Percentiles rank a stretch among this genome's conserved stretches.
Evolutionary conservation across 129 eudicot species (phyloP).

Genomic region (Ambrosia trifida): DNA sequence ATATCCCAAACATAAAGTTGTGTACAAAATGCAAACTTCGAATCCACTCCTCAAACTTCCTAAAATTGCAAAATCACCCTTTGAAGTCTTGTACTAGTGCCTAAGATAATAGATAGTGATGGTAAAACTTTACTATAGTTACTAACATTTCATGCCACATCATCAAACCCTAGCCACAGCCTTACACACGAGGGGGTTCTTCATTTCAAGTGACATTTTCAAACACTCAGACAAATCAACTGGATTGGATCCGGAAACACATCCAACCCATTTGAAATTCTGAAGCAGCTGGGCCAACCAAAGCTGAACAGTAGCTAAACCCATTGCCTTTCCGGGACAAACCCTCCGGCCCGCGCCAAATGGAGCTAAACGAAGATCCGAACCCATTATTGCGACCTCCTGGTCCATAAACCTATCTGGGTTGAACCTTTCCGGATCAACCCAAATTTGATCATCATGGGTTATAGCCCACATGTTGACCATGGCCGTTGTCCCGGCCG

Average conservation of each 20-base stretch:
- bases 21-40: constrained; percentile 30
- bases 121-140: constrained; percentile 7
- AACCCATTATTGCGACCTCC: constrained; percentile 76
- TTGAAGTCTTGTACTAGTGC: not conserved
- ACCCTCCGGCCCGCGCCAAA: constrained; percentile 99
- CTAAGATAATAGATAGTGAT: constrained; percentile 4
- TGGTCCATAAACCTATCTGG: constrained; percentile 77
- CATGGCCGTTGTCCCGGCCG: constrained; percentile 96
- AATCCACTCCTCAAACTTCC: constrained; percentile 17
- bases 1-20: constrained; percentile 34
- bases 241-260: constrained; percentile 7
- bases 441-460: constrained; percentile 61
- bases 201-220: constrained; percentile 93
- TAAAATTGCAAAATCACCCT: constrained; percentile 30
- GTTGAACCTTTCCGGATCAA: constrained; percentile 48
- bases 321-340: constrained; percentile 92
- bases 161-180: constrained; percentile 69
- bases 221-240: constrained; percentile 79
- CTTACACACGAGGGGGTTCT: constrained; percentile 73
- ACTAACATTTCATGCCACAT: constrained; percentile 22
- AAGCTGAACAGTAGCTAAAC: constrained; percentile 78
- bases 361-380: constrained; percentile 88
- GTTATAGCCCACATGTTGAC: constrained; percentile 99
- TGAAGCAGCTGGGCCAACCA: constrained; percentile 91
- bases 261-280: constrained; percentile 59